phyloP scores from a whole-genome alignment of 306 rosid species.

The Prunus padus region DNA sequence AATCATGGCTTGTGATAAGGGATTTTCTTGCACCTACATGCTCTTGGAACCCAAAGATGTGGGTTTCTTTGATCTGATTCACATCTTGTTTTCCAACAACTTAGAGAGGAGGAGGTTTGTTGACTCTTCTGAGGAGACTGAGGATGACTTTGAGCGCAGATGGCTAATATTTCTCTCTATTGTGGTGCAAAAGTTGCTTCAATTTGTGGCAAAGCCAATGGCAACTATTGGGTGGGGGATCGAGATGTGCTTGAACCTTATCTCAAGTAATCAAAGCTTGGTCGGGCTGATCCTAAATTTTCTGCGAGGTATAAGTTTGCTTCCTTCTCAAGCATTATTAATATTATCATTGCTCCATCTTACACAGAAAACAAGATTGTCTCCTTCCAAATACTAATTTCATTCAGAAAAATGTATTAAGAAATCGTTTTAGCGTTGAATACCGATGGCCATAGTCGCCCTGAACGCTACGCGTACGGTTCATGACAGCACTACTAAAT shows the following conservation, averaged over 20 bases:
- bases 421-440: too few species aligned
- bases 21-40: conserved; percentile 51
- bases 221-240: conserved; percentile 33
- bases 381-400: too few species aligned
- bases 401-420: too few species aligned
- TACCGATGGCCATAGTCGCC: too few species aligned
- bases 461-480: too few species aligned
- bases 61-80: conserved; percentile 46
- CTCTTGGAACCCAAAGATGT: conserved; percentile 56
- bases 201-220: conserved; percentile 38
- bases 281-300: conserved; percentile 33
- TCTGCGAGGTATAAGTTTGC: conserved; percentile 37
- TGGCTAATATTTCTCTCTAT: conserved; percentile 63
- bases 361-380: too few species aligned
- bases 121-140: conserved; percentile 28
- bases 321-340: not conserved
- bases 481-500: too few species aligned
- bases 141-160: conserved; percentile 40
- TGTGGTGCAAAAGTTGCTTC: conserved; percentile 43
- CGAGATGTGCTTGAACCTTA: conserved; percentile 49
- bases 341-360: too few species aligned
- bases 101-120: conserved; percentile 42
- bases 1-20: conserved; percentile 35
- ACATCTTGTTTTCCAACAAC: conserved; percentile 35
- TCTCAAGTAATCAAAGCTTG: conserved; percentile 39